These are phyloP conservation scores for Pterocarpus santalinus DNA, from an alignment of 306 rosid genomes.

Conservation along the genomic window DNA sequence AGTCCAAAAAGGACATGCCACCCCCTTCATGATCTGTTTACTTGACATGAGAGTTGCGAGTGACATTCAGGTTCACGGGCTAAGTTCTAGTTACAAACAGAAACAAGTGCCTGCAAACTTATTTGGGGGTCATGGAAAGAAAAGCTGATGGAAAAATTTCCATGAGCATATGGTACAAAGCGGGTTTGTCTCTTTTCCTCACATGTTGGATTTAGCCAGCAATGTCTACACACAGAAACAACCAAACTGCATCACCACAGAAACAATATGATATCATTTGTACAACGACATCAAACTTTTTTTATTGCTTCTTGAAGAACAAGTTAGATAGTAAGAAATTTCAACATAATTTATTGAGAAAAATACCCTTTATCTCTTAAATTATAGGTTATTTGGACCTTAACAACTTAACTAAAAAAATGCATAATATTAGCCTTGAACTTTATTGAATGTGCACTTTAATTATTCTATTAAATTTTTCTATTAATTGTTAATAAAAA, in stretches of 20 bases:
- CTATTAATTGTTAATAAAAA: too few species aligned
- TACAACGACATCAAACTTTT: neutral
- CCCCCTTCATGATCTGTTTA: constrained; percentile 39
- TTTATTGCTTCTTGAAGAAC: too few species aligned
- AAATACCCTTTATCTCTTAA: too few species aligned
- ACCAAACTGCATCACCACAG: constrained; percentile 56
- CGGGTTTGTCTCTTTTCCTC: constrained; percentile 79
- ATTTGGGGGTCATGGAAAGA: constrained; percentile 33
- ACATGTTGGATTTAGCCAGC: constrained; percentile 68
- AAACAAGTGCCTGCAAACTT: constrained; percentile 42
- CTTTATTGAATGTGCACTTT: too few species aligned
- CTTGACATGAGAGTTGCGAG: constrained; percentile 58
- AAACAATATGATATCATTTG: constrained; percentile 36
- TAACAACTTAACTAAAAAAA: too few species aligned
- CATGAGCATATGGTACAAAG: constrained; percentile 52
- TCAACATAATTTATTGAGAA: too few species aligned
- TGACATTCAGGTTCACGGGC: constrained; percentile 76
- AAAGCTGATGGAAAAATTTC: constrained; percentile 42
- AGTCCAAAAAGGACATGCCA: constrained; percentile 50
- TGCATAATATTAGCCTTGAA: too few species aligned
- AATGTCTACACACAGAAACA: constrained; percentile 50
- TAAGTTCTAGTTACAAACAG: constrained; percentile 50
- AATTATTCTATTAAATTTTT: too few species aligned
- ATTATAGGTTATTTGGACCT: too few species aligned
- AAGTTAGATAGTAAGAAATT: too few species aligned